A percentile compares a stretch with the other conserved stretches of the same genome.
Evolutionary conservation across 495 filamentous ascomycete genomes (phyloP).

Genomic region (Lophiotrema nucula): DNA sequence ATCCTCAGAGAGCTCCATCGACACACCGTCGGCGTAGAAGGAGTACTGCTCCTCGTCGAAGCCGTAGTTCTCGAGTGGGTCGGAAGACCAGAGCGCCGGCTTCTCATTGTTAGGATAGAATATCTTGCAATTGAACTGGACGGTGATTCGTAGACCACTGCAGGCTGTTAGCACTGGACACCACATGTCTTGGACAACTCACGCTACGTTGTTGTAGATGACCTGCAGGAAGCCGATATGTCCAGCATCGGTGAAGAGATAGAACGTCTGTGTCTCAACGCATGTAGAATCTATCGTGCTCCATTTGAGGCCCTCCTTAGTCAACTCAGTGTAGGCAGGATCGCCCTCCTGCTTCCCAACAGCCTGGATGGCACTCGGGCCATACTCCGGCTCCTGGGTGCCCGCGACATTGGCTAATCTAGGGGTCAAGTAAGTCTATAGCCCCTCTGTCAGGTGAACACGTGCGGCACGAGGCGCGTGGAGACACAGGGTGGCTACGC

Average conservation of each 20-base stretch:
- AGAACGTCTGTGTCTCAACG: constrained; percentile 97
- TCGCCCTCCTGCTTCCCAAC: constrained; percentile 77
- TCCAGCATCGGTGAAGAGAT: constrained; percentile 77
- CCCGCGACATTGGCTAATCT: constrained; percentile 90
- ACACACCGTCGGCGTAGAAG: constrained; percentile 81
- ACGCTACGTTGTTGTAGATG: constrained; percentile 98
- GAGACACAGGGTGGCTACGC: not conserved
- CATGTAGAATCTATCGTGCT: constrained; percentile 73
- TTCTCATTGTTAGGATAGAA: constrained; percentile 68
- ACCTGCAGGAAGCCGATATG: constrained; percentile 77
- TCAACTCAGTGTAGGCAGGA: constrained; percentile 76
- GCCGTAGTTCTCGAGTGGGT: constrained; percentile 67
- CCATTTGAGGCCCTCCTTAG: constrained; percentile 80
- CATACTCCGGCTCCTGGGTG: constrained; percentile 95
- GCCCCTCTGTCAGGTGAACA: not conserved
- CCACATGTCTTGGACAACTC: constrained; percentile 34
- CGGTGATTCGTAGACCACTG: constrained; percentile 85
- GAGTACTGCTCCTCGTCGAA: constrained; percentile 80
- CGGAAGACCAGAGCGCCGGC: constrained; percentile 75
- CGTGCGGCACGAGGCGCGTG: not conserved
- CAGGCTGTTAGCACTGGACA: constrained; percentile 20
- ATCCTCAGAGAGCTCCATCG: constrained; percentile 79
- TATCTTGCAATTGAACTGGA: constrained; percentile 88
- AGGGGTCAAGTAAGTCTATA: constrained; percentile 17
- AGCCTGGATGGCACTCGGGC: constrained; percentile 80